A percentile compares a stretch with the other conserved stretches of the same genome.
These are phyloP conservation scores for Oropetium thomaeum DNA, from an alignment of 176 grass and related monocot species.

Conservation along the genomic window DNA sequence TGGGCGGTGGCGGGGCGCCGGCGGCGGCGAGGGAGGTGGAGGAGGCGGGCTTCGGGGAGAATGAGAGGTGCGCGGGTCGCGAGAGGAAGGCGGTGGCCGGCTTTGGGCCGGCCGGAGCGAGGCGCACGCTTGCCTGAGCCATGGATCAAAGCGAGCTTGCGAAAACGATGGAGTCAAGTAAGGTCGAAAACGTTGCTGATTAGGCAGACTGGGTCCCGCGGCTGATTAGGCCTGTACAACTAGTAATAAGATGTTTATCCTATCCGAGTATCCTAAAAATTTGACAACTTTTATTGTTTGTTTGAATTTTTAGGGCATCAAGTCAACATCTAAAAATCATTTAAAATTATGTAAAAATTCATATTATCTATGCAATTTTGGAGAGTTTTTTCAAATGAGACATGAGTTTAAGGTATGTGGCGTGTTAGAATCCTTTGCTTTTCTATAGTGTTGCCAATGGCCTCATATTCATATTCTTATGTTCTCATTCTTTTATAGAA, in stretches of 20 bases:
- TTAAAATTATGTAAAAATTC: too few species aligned
- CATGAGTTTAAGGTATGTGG: too few species aligned
- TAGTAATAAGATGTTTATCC: not conserved
- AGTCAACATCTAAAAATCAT: too few species aligned
- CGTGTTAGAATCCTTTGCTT: too few species aligned
- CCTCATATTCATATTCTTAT: too few species aligned
- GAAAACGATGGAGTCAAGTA: constrained; percentile 1
- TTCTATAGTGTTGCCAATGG: too few species aligned
- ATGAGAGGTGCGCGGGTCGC: constrained; percentile 30
- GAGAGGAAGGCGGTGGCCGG: constrained; percentile 33
- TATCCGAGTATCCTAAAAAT: too few species aligned
- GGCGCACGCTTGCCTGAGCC: constrained; percentile 37
- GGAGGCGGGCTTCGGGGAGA: constrained; percentile 23
- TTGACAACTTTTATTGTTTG: too few species aligned
- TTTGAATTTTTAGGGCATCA: too few species aligned
- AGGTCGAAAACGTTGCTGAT: not conserved
- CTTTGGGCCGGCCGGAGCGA: constrained; percentile 13
- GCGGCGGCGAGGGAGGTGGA: constrained; percentile 6
- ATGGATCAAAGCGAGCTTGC: not conserved
- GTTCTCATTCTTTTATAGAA: too few species aligned
- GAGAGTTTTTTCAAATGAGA: too few species aligned
- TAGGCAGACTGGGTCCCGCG: not conserved
- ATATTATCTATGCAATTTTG: too few species aligned
- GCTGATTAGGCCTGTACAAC: not conserved
- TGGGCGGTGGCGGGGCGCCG: constrained; percentile 34